phyloP scores from a whole-genome alignment of 257 asterid species.

The Solanum stenotomum region DNA sequence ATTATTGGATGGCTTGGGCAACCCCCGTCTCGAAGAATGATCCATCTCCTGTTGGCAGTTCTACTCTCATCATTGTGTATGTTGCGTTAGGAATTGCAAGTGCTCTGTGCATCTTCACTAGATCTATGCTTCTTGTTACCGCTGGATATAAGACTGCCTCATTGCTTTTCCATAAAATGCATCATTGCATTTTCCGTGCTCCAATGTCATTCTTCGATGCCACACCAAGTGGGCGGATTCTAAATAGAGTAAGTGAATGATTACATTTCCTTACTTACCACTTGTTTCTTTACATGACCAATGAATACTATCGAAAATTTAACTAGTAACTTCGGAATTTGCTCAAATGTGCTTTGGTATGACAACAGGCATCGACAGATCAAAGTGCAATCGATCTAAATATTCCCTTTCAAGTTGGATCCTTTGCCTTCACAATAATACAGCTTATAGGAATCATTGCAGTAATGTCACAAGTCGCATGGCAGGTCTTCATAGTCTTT shows the following conservation, averaged over 20 bases:
- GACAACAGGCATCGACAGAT: slow-evolving; percentile 73
- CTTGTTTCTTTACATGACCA: background rate
- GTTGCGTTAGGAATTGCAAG: slow-evolving; percentile 59
- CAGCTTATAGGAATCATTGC: slow-evolving; percentile 65
- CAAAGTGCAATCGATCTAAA: slow-evolving; percentile 70
- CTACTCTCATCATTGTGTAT: slow-evolving; percentile 71
- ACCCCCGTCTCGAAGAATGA: slow-evolving; percentile 69
- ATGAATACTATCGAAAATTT: background rate
- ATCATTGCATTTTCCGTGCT: slow-evolving; percentile 62
- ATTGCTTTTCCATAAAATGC: slow-evolving; percentile 67
- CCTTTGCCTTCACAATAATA: slow-evolving; percentile 55
- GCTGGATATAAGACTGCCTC: slow-evolving; percentile 71
- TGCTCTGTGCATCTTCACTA: slow-evolving; percentile 50
- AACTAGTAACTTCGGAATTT: background rate
- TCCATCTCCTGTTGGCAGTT: slow-evolving; percentile 40
- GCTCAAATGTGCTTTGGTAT: slow-evolving; percentile 6
- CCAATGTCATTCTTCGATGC: slow-evolving; percentile 96
- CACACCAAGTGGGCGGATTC: slow-evolving; percentile 94
- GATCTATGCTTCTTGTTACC: slow-evolving; percentile 46
- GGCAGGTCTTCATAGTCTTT: slow-evolving; percentile 80
- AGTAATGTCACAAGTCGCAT: slow-evolving; percentile 79
- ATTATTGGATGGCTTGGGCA: slow-evolving; percentile 99
- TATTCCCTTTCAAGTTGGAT: slow-evolving; percentile 41
- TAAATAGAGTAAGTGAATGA: slow-evolving; percentile 56
- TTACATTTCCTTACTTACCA: background rate